phyloP scores from a whole-genome alignment of 306 rosid genomes.

The Vigna hirtella region DNA sequence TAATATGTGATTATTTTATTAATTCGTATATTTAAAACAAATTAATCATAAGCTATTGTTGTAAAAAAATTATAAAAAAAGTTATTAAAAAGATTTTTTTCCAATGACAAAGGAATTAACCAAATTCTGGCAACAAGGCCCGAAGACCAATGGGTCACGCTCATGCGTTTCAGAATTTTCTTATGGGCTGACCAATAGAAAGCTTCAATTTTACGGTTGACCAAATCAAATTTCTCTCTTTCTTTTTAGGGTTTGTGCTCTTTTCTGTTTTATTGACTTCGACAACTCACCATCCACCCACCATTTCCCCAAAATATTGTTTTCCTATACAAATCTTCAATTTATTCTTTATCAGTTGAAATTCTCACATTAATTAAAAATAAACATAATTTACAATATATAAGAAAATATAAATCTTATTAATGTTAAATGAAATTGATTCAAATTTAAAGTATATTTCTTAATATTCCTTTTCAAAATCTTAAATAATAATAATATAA shows the following conservation, averaged over 20 bases:
- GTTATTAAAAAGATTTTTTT: no score
- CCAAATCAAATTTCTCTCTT: background rate
- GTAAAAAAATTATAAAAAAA: no score
- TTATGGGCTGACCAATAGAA: background rate
- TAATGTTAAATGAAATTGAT: no score
- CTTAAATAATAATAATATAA: background rate
- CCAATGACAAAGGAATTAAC: background rate
- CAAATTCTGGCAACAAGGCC: background rate
- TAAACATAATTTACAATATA: no score
- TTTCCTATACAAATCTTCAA: background rate
- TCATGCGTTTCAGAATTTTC: constrained; percentile 5
- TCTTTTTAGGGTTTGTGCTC: background rate
- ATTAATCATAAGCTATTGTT: no score
- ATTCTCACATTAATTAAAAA: no score
- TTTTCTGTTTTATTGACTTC: background rate
- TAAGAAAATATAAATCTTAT: no score
- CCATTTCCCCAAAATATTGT: background rate
- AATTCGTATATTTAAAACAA: no score
- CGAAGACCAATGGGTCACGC: no score
- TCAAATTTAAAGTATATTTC: no score
- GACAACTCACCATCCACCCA: background rate
- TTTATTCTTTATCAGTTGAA: background rate
- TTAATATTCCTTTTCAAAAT: no score
- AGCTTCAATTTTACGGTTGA: constrained; percentile 1
- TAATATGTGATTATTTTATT: no score